These are phyloP conservation scores for Aspergillus clavatus DNA, from an alignment of 2,329 filamentous ascomycete genomes.

Conservation along the genomic window DNA sequence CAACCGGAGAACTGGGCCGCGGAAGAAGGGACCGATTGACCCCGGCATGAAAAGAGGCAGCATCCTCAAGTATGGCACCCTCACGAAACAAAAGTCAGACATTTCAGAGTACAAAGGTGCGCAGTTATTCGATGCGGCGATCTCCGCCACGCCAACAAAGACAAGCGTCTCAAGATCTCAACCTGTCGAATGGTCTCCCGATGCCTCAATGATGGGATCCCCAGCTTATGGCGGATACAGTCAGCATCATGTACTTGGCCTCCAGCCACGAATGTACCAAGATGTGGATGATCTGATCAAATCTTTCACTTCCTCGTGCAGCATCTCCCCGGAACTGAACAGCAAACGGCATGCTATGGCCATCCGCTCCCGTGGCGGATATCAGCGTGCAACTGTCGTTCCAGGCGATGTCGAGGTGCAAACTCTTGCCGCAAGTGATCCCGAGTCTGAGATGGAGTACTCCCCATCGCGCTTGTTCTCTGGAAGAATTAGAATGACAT, in stretches of 20 bases:
- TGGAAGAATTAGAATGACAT: conserved; percentile 19
- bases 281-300: conserved; percentile 23
- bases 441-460: conserved; percentile 1
- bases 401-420: conserved; percentile 10
- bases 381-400: conserved; percentile 6
- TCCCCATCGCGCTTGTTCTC: conserved; percentile 3
- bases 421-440: conserved; percentile 4
- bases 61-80: conserved; percentile 38
- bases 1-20: conserved; percentile 24
- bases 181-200: conserved; percentile 5
- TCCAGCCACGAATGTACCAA: conserved; percentile 1
- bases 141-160: conserved; percentile 15
- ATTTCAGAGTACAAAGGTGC: conserved; percentile 26
- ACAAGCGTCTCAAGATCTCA: conserved; percentile 11
- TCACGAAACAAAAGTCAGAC: conserved; percentile 33
- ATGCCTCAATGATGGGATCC: conserved; percentile 7
- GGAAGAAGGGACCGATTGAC: conserved; percentile 37
- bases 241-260: conserved; percentile 7
- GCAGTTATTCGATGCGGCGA: conserved; percentile 27
- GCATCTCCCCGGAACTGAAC: conserved; percentile 12
- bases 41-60: conserved; percentile 38
- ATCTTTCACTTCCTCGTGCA: conserved; percentile 23
- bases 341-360: conserved; percentile 20
- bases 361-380: conserved; percentile 7
- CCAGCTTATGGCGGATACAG: conserved; percentile 15